These are phyloP conservation scores for Angomonas ambiguus DNA, from an alignment of 208 protist genomes.

Conservation along the genomic window DNA sequence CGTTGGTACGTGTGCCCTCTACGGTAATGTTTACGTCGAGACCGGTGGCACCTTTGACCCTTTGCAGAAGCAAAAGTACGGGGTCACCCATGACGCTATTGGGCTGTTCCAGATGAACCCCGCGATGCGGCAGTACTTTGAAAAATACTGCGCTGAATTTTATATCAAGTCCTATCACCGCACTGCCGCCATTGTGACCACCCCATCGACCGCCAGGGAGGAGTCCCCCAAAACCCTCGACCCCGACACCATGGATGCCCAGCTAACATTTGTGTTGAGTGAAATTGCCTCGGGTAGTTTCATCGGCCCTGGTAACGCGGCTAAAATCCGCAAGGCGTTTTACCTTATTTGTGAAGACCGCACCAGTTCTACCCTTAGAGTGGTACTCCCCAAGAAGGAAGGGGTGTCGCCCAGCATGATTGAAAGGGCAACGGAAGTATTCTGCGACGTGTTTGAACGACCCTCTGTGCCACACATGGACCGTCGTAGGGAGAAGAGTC, in stretches of 20 bases:
- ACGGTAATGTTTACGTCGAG: slow-evolving; percentile 11
- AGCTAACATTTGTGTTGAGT: slow-evolving; percentile 10
- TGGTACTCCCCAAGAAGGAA: neutral
- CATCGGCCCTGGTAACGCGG: slow-evolving; percentile 8
- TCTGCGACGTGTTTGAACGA: slow-evolving; percentile 12
- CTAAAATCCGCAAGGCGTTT: neutral
- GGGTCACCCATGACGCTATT: neutral
- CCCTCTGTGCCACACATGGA: slow-evolving; percentile 12
- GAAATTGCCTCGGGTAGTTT: neutral
- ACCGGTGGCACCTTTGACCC: slow-evolving; percentile 13
- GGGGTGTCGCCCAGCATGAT: slow-evolving; percentile 1
- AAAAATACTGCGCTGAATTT: slow-evolving; percentile 7
- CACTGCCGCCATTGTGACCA: neutral
- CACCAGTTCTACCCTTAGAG: neutral
- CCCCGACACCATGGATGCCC: neutral
- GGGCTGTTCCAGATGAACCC: slow-evolving; percentile 9
- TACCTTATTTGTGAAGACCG: neutral
- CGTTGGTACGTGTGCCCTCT: slow-evolving; percentile 6
- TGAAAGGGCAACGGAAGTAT: neutral
- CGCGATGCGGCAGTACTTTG: slow-evolving; percentile 8
- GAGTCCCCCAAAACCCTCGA: neutral
- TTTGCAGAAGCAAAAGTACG: neutral
- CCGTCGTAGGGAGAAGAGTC: neutral
- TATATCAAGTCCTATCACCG: neutral
- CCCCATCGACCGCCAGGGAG: neutral